Evolutionary conservation across 192 early-diverging fungal genomes (phyloP).

Genomic region (Coemansia furcata): DNA sequence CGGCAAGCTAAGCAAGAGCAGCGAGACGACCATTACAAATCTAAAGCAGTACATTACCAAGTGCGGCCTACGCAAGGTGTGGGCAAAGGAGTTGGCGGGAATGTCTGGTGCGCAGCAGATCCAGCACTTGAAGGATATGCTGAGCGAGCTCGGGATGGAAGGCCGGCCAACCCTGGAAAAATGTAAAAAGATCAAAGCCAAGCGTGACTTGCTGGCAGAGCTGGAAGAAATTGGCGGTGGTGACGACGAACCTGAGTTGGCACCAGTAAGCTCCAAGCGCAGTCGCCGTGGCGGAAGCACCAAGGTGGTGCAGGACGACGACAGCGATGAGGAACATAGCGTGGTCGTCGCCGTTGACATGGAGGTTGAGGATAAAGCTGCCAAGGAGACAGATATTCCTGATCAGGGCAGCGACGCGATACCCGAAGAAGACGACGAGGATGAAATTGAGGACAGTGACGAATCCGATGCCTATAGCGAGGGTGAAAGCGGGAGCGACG

Average conservation of each 20-base stretch:
- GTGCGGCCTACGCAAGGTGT: conserved; percentile 51
- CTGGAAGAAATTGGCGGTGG: conserved; percentile 45
- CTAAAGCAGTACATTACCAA: conserved; percentile 49
- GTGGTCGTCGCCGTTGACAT: background rate
- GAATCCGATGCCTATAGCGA: conserved; percentile 25
- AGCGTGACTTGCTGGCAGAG: conserved; percentile 57
- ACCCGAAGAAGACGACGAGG: conserved; percentile 4
- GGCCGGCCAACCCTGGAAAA: conserved; percentile 60
- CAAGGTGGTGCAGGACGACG: conserved; percentile 11
- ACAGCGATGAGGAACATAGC: conserved; percentile 1
- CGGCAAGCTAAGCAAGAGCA: conserved; percentile 3
- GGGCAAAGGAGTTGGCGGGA: conserved; percentile 50
- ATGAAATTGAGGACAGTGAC: background rate
- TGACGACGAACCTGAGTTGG: conserved; percentile 15
- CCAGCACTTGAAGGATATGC: conserved; percentile 43
- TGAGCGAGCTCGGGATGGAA: conserved; percentile 53
- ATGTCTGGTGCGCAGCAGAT: conserved; percentile 48
- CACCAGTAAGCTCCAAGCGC: conserved; percentile 5
- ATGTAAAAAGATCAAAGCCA: conserved; percentile 55
- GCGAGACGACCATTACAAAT: conserved; percentile 32
- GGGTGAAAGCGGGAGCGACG: conserved; percentile 19
- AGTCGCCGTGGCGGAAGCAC: conserved; percentile 21
- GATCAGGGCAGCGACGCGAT: conserved; percentile 1
- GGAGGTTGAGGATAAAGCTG: background rate
- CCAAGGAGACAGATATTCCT: background rate